A percentile compares a stretch with the other conserved stretches of the same genome.
Evolutionary conservation across 2,329 filamentous ascomycete genomes (phyloP).

Genomic region (Aspergillus quadrilineatus): DNA sequence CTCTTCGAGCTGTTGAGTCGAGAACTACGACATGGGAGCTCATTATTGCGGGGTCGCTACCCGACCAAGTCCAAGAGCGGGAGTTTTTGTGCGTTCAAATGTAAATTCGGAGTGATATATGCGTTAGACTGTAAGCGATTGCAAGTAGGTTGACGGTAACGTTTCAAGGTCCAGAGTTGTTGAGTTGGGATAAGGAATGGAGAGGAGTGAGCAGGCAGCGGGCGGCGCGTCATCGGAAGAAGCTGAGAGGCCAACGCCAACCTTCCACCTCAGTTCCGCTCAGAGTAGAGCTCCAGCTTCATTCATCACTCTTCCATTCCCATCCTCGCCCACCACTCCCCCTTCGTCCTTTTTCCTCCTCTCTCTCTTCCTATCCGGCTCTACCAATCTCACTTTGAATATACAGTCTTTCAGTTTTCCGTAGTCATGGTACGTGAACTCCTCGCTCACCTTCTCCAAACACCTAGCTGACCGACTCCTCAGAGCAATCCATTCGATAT

Average conservation of each 20-base stretch:
- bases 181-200: neutral
- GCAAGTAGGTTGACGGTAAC: constrained; percentile 12
- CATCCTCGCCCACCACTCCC: constrained; percentile 16
- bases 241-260: constrained; percentile 22
- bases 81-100: no score
- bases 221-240: constrained; percentile 27
- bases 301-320: constrained; percentile 18
- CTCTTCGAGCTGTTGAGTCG: constrained; percentile 72
- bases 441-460: constrained; percentile 16
- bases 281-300: constrained; percentile 16
- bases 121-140: neutral
- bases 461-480: constrained; percentile 36
- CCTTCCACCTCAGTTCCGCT: neutral
- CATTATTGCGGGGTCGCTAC: constrained; percentile 54
- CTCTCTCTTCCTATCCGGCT: neutral
- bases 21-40: constrained; percentile 86
- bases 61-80: neutral
- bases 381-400: constrained; percentile 15
- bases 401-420: constrained; percentile 12
- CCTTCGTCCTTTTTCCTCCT: constrained; percentile 7
- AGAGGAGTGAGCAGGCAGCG: constrained; percentile 12
- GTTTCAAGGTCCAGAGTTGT: constrained; percentile 2
- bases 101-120: neutral
- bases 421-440: constrained; percentile 33
- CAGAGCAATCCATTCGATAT: constrained; percentile 92